Evolutionary conservation across 202 grass and related monocot genomes (phyloP).

Genomic region (Zoysia matrella): DNA sequence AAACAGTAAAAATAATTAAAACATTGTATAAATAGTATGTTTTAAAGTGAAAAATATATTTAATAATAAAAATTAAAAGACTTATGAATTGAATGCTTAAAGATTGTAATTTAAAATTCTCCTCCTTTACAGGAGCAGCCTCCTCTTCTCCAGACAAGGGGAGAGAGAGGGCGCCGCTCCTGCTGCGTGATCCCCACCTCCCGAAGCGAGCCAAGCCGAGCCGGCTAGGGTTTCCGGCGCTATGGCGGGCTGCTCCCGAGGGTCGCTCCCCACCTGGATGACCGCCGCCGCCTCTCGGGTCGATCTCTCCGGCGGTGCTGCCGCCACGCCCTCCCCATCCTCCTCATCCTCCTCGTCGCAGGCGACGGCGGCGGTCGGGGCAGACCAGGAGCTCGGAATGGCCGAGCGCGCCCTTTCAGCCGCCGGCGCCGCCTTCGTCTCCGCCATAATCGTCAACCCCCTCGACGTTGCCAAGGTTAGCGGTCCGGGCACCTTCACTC

Average conservation of each 20-base stretch:
- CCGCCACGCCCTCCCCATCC: conserved; percentile 6
- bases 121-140: background rate
- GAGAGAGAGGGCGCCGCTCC: background rate
- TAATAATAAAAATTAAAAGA: too few relatives aligned
- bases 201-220: conserved; percentile 10
- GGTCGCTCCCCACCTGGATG: conserved; percentile 75
- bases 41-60: too few relatives aligned
- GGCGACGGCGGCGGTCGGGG: background rate
- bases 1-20: too few relatives aligned
- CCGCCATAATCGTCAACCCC: conserved; percentile 87
- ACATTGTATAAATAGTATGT: too few relatives aligned
- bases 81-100: background rate
- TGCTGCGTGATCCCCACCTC: background rate
- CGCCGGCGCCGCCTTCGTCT: conserved; percentile 81
- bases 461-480: conserved; percentile 93
- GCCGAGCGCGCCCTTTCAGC: conserved; percentile 50
- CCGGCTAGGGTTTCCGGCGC: conserved; percentile 34
- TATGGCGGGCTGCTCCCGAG: conserved; percentile 71
- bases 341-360: background rate
- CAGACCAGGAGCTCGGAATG: conserved; percentile 50
- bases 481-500: background rate
- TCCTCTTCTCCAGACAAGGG: background rate
- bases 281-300: conserved; percentile 76
- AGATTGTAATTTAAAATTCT: background rate
- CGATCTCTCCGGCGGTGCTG: conserved; percentile 56